phyloP scores from a whole-genome alignment of 176 grass and related monocot species.

The Aegilops longissima region DNA sequence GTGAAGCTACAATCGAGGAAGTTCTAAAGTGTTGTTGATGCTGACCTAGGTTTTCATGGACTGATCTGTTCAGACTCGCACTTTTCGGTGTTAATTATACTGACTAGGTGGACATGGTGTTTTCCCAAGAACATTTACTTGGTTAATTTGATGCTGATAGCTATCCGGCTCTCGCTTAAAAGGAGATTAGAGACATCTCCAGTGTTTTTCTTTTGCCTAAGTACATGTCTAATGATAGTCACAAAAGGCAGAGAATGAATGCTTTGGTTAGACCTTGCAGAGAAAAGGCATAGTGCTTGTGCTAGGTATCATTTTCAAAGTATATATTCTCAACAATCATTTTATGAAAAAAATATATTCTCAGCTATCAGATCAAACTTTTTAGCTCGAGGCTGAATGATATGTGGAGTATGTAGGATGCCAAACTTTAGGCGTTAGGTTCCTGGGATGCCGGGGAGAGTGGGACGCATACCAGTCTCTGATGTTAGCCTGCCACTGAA shows the following conservation, averaged over 20 bases:
- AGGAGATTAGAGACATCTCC: neutral
- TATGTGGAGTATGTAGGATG: neutral
- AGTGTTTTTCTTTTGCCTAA: neutral
- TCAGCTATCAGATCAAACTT: neutral
- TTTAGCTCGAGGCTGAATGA: slow-evolving; percentile 18
- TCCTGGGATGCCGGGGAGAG: neutral
- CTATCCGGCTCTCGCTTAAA: neutral
- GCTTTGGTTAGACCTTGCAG: neutral
- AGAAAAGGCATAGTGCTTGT: neutral
- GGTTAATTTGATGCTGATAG: neutral
- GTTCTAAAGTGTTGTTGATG: slow-evolving; percentile 20
- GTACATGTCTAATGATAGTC: neutral
- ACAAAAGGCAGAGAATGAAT: neutral
- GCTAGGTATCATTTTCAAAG: neutral
- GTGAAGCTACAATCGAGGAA: slow-evolving; percentile 7
- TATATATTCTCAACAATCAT: neutral
- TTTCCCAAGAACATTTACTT: neutral
- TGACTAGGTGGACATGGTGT: neutral
- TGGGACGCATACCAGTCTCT: neutral
- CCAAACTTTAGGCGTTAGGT: neutral
- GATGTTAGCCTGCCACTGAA: slow-evolving; percentile 1
- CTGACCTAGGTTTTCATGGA: neutral
- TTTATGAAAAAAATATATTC: neutral
- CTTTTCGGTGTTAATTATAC: neutral
- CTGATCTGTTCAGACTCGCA: neutral